Base-by-base conservation (phyloP, 805 yeast species). In the Komagataella pastoris region DNA sequence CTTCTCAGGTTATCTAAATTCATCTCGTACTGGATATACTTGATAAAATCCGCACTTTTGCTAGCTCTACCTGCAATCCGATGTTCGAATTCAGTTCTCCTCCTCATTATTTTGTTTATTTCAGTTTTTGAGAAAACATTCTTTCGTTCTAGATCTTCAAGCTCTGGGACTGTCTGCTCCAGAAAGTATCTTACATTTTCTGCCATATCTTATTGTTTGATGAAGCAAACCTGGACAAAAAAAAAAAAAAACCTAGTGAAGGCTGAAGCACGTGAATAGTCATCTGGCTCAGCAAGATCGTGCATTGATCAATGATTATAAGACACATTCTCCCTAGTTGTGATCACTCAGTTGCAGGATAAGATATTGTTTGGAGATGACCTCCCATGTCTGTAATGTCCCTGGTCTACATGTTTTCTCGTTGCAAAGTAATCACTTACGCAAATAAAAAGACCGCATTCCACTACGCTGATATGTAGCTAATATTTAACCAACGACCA, bases 41-140 rank as follows among this genome's bases (percentile, higher is more conserved):
- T 77, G 52, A 87, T 63, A 61, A 81, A 95, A 65, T 91, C 98
- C 51, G 77, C 69, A 2, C 88, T 77, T 56, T 77, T 81, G 10
- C 90, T 79, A 1, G 93, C 95, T 65, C 98, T 76, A 47, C 95
- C 87, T 47, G 79, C 77, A 51, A 93, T 78, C 53, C 96, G 70
- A 65, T 93, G 96, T 67, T 93, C 99, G 60, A 89, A 93, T 67
- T 90, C 97, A 0, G 97, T 91, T 69, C 99, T 78, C 62, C 89
- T 79, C 68, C 93, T 83, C 88, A 91, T 88, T 51, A 93, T 84
- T 71, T 77, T 75, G 46, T 83, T 81, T 57, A 89, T 80, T 67
- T 93, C 99, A 58, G 77, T 78, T 58, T 85, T 85, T 46, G 81
- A 83, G 65, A 93, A 93, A 4, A 93, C 72, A 3, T 89, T 89